Evolutionary conservation across 192 early-diverging fungal species (phyloP).

Genomic region (Umbelopsis sp.): DNA sequence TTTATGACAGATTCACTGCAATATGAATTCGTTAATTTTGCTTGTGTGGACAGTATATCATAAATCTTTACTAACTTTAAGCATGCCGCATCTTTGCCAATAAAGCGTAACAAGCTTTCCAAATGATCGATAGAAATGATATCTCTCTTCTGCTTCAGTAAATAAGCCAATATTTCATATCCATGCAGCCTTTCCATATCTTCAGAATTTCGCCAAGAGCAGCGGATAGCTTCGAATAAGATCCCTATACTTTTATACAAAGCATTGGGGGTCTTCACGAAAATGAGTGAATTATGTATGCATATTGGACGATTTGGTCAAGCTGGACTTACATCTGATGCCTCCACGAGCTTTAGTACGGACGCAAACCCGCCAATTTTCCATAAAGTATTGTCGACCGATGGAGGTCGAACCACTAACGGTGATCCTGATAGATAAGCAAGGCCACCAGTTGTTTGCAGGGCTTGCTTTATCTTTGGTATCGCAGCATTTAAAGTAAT

Average conservation of each 20-base stretch:
- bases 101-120: constrained; percentile 61
- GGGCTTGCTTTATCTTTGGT: constrained; percentile 54
- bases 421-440: constrained; percentile 58
- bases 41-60: not conserved
- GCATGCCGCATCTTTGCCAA: constrained; percentile 58
- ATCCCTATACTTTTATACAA: constrained; percentile 56
- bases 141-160: constrained; percentile 66
- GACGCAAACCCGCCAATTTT: constrained; percentile 73
- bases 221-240: constrained; percentile 62
- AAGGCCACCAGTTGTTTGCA: constrained; percentile 40
- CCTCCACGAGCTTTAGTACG: constrained; percentile 61
- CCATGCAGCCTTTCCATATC: constrained; percentile 72
- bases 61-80: constrained; percentile 44
- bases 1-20: constrained; percentile 64
- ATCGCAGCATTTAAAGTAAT: constrained; percentile 57
- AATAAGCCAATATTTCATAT: constrained; percentile 65
- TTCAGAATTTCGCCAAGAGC: constrained; percentile 70
- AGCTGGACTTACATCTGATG: constrained; percentile 51
- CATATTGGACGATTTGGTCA: not conserved
- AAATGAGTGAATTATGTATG: not conserved
- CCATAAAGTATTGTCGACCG: constrained; percentile 70
- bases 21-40: not conserved
- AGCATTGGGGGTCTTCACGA: constrained; percentile 45
- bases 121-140: constrained; percentile 59
- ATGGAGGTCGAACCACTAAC: constrained; percentile 55